Conservation (phyloP, 345 rosid species). For the Lenwebbia sp. region DNA sequence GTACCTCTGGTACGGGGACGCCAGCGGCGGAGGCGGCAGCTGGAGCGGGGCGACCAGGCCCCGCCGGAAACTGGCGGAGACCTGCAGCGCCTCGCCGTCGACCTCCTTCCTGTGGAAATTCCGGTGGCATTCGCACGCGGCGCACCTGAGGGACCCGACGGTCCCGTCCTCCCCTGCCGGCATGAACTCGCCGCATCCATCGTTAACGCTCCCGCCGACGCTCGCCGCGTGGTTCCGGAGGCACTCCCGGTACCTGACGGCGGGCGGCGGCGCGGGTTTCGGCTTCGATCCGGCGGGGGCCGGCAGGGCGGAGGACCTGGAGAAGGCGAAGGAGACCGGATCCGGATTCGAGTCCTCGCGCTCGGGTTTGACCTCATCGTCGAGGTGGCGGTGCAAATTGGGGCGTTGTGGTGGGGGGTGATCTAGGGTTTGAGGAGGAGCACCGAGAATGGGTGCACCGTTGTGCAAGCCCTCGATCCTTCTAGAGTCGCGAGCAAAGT, state of each 20-base stretch:
- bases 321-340: constrained; percentile 12
- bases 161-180: constrained; percentile 88
- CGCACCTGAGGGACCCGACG: constrained; percentile 73
- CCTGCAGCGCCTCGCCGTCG: constrained; percentile 8
- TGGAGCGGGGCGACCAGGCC: constrained; percentile 35
- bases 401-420: constrained; percentile 9
- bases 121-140: constrained; percentile 94
- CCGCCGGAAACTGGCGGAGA: neutral
- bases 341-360: constrained; percentile 17
- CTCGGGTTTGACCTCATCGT: constrained; percentile 22
- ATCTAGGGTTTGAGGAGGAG: constrained; percentile 67
- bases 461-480: neutral
- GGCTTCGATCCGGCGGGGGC: constrained; percentile 22
- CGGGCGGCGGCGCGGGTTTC: constrained; percentile 6
- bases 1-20: constrained; percentile 4
- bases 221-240: constrained; percentile 85
- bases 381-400: neutral
- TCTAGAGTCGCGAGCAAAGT: neutral
- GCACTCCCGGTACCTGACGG: constrained; percentile 65
- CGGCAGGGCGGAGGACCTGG: constrained; percentile 2
- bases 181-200: constrained; percentile 98
- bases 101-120: constrained; percentile 84
- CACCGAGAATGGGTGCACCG: constrained; percentile 1
- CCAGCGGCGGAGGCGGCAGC: constrained; percentile 42
- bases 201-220: constrained; percentile 73